Conservation (phyloP, 2,329 filamentous ascomycete species). For the Fusarium compactum region DNA sequence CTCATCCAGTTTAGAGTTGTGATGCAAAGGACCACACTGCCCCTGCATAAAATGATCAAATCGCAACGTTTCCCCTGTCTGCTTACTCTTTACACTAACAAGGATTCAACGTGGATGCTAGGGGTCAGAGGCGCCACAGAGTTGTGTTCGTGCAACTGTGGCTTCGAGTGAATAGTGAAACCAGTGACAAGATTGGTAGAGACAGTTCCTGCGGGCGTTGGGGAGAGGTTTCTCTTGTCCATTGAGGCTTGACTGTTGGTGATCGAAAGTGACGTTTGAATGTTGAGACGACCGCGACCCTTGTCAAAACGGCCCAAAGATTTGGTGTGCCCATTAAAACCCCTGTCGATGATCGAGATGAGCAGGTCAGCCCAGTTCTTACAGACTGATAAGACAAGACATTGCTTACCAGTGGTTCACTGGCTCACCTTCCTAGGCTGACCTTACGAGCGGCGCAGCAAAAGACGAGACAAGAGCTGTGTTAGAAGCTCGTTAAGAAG, state of each 20-base stretch:
- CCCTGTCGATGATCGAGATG: conserved; percentile 27
- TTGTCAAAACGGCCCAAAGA: conserved; percentile 21
- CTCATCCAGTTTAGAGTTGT: conserved; percentile 21
- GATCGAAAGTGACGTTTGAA: conserved; percentile 7
- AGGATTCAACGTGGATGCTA: conserved; percentile 30
- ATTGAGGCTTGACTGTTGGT: conserved; percentile 22
- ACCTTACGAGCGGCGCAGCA: background rate
- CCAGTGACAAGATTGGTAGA: background rate
- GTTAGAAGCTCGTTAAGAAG: background rate
- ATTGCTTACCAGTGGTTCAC: conserved; percentile 5
- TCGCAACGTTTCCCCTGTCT: conserved; percentile 16
- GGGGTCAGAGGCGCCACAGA: conserved; percentile 28
- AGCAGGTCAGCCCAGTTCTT: conserved; percentile 6
- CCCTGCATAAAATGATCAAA: conserved; percentile 41
- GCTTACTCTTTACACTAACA: conserved; percentile 13
- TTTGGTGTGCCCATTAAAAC: conserved; percentile 22
- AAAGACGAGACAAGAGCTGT: background rate
- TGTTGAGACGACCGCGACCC: conserved; percentile 5
- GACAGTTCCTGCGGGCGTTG: background rate
- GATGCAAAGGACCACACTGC: conserved; percentile 24
- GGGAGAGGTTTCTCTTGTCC: background rate
- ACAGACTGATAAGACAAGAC: conserved; percentile 7
- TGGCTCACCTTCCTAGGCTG: background rate
- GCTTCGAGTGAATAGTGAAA: conserved; percentile 11
- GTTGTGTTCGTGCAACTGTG: conserved; percentile 26